Evolutionary conservation across 108 stramenopile species (phyloP), one percentile per base, ranked within the genome.

Genomic region (Fistulifera solaris): DNA sequence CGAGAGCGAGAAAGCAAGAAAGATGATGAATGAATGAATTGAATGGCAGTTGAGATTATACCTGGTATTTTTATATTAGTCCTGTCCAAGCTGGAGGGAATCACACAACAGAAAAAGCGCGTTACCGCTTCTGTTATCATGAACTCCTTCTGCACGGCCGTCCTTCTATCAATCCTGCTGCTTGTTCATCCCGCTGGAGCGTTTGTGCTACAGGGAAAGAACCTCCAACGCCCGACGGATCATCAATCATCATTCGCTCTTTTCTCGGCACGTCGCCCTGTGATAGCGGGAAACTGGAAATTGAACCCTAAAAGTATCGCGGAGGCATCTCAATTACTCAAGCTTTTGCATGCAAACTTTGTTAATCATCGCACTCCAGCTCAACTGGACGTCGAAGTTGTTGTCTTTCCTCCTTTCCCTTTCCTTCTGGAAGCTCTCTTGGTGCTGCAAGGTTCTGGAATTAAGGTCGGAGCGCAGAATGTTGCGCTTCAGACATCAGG

Each of bases 221-320:
- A 21, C 10, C 3, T 18, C 6, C 19, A 22, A 46, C 17, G 21
- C 11, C 44, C 3, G 44, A 46, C 21, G 44, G 6, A 31, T 28
- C 48, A 46, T 46, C 31, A 8, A 6, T 8, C 8, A 8, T 35
- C 31, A 8, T 35, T 35, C 31, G 31, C 31, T 35, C 8, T 35
- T 3, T 46, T 10, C 17, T 46, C 44, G 6, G 66, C 54, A 13
- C 58, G 77, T 13, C 68, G 73, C 28, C 87, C 94, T 17, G 80
- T 96, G 72, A 94, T 95, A 58, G 73, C 87, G 10, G 94, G 94
- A 35, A 96, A 96, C 76, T 96, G 94, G 94, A 96, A 96, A 74
- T 65, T 94, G 68, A 93, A 89, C 41, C 92, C 92, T 39, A 52
- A 61, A 40, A 77, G 83, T 27, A 78, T 81, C 47, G 73, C 65